Percentiles rank a stretch among this genome's conserved stretches.
These are phyloP conservation scores for Ophiostoma piceae DNA, from an alignment of 2,329 filamentous ascomycete species.

Conservation along the genomic window DNA sequence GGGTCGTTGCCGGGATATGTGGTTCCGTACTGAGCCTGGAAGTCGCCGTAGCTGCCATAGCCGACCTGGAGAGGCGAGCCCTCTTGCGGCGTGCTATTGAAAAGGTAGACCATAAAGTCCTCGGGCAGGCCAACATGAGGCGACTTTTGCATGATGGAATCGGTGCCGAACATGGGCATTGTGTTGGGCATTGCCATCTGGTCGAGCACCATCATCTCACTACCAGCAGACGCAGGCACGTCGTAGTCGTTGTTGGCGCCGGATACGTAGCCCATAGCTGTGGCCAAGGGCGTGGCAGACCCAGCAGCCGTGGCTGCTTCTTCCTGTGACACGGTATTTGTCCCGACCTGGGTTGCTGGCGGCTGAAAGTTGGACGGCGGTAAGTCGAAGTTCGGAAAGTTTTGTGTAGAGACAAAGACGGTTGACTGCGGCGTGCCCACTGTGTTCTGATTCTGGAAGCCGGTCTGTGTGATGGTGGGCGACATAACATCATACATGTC, in stretches of 20 bases:
- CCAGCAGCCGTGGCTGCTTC: background rate
- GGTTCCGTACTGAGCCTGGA: slow-evolving; percentile 44
- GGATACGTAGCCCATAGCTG: slow-evolving; percentile 34
- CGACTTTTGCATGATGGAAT: slow-evolving; percentile 72
- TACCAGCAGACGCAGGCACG: slow-evolving; percentile 40
- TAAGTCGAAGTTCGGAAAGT: slow-evolving; percentile 58
- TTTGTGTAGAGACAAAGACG: slow-evolving; percentile 55
- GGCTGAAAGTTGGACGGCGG: slow-evolving; percentile 53
- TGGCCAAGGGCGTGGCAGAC: background rate
- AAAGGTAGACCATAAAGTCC: slow-evolving; percentile 80
- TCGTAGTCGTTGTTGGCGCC: slow-evolving; percentile 45
- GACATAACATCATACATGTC: slow-evolving; percentile 49
- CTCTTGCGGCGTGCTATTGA: slow-evolving; percentile 58
- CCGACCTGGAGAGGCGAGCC: slow-evolving; percentile 50
- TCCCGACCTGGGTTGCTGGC: slow-evolving; percentile 25
- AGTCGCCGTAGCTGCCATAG: slow-evolving; percentile 42
- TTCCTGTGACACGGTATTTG: background rate
- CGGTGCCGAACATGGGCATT: slow-evolving; percentile 81
- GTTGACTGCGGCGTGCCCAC: slow-evolving; percentile 43
- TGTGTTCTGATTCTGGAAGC: slow-evolving; percentile 40
- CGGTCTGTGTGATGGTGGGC: slow-evolving; percentile 47
- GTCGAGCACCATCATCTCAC: slow-evolving; percentile 56
- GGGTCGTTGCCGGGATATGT: slow-evolving; percentile 48
- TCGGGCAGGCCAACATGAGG: slow-evolving; percentile 79
- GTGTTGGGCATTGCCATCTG: slow-evolving; percentile 61